Percentiles rank a stretch among this genome's conserved stretches.
Conservation (phyloP, 1,284 basidiomycete species). For the Porodaedalea pini region DNA sequence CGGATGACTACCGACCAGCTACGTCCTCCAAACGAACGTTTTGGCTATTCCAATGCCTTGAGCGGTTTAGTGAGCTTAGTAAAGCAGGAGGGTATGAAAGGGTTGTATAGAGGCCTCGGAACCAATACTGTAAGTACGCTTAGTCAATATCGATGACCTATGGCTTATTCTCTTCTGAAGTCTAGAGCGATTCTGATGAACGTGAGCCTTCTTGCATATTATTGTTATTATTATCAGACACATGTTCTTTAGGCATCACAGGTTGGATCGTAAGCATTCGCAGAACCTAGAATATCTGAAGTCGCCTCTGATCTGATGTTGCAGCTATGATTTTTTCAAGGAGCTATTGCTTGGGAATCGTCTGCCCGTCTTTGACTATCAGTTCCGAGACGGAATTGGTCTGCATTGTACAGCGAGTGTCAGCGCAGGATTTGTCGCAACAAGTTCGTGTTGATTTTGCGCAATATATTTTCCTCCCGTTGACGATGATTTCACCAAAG, state of each 20-base stretch:
- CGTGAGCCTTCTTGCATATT: constrained; percentile 43
- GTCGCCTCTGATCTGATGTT: constrained; percentile 11
- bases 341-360: constrained; percentile 51
- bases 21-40: constrained; percentile 67
- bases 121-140: constrained; percentile 65
- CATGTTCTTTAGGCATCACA: constrained; percentile 59
- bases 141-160: constrained; percentile 2
- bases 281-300: constrained; percentile 3
- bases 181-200: constrained; percentile 84
- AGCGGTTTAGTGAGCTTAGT: constrained; percentile 65
- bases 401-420: constrained; percentile 64
- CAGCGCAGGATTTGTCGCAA: constrained; percentile 82
- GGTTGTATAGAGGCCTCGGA: constrained; percentile 72
- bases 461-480: constrained; percentile 9
- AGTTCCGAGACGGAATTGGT: constrained; percentile 65
- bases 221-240: background rate
- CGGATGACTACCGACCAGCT: constrained; percentile 87
- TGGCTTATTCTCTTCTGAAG: constrained; percentile 32
- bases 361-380: constrained; percentile 58
- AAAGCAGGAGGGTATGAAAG: constrained; percentile 65
- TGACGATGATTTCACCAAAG: constrained; percentile 35
- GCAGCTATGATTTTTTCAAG: constrained; percentile 88
- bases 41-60: constrained; percentile 76
- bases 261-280: constrained; percentile 77
- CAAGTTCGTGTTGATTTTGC: constrained; percentile 49